Evolutionary conservation across 1,139 yeast species (phyloP).

Genomic region (Blastobotrys elegans): DNA sequence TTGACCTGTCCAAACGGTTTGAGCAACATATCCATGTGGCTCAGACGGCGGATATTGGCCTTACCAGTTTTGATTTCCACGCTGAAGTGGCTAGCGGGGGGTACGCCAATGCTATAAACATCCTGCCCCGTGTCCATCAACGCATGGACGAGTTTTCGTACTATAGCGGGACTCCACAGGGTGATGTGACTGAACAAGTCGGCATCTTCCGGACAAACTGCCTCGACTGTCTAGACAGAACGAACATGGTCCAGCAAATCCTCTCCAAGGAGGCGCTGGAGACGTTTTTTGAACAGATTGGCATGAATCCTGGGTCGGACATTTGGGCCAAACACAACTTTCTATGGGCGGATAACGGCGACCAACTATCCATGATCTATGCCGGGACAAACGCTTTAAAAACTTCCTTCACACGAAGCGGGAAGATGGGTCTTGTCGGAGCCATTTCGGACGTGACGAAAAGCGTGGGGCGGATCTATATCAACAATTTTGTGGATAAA

Average conservation of each 20-base stretch:
- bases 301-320: conserved; percentile 41
- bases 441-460: conserved; percentile 95
- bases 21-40: conserved; percentile 46
- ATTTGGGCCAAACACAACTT: conserved; percentile 65
- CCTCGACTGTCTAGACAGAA: conserved; percentile 90
- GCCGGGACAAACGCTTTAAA: conserved; percentile 97
- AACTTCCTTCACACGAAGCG: conserved; percentile 88
- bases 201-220: conserved; percentile 93
- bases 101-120: conserved; percentile 73
- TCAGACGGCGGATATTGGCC: conserved; percentile 29
- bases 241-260: conserved; percentile 88
- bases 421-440: conserved; percentile 94
- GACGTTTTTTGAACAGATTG: conserved; percentile 49
- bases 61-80: conserved; percentile 89
- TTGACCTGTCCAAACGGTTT: conserved; percentile 66
- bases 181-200: conserved; percentile 64
- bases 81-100: conserved; percentile 86
- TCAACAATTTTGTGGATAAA: conserved; percentile 91
- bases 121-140: conserved; percentile 58
- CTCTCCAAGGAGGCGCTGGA: conserved; percentile 64
- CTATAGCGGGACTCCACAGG: conserved; percentile 54
- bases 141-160: conserved; percentile 76
- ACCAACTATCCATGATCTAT: conserved; percentile 91
- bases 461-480: conserved; percentile 90
- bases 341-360: conserved; percentile 98